phyloP scores from a whole-genome alignment of 768 basidiomycete genomes.

The Russula dissimulans region DNA sequence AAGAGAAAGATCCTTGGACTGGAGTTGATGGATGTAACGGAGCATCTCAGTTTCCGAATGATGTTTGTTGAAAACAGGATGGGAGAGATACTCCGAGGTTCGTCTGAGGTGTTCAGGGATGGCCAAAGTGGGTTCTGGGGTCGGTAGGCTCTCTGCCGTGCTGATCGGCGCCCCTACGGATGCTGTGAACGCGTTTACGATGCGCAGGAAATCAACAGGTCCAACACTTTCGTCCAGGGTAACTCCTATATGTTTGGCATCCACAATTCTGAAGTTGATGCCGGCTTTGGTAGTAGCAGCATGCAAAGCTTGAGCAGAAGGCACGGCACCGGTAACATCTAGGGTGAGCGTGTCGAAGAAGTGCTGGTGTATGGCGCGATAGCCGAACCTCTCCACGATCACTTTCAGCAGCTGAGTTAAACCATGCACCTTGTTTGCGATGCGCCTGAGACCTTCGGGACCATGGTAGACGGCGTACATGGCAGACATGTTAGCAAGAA shows the following conservation, averaged over 20 bases:
- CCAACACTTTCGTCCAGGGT: constrained; percentile 89
- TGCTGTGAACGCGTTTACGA: constrained; percentile 75
- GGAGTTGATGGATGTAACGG: constrained; percentile 89
- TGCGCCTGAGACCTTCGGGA: constrained; percentile 71
- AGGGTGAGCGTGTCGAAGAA: constrained; percentile 93
- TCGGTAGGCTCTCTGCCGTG: constrained; percentile 35
- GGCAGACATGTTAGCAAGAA: constrained; percentile 98
- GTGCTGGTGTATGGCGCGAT: constrained; percentile 52
- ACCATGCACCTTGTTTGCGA: constrained; percentile 85
- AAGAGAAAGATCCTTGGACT: constrained; percentile 89
- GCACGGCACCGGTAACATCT: constrained; percentile 52
- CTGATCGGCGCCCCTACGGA: constrained; percentile 45
- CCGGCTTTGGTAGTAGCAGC: constrained; percentile 47
- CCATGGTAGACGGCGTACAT: constrained; percentile 99
- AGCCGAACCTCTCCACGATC: constrained; percentile 64
- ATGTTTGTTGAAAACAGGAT: constrained; percentile 92
- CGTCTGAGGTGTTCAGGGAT: constrained; percentile 52
- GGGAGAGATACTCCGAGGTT: constrained; percentile 63
- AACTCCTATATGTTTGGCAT: constrained; percentile 69
- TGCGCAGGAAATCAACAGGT: constrained; percentile 58
- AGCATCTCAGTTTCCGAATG: constrained; percentile 99
- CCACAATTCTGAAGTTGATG: constrained; percentile 80
- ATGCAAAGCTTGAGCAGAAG: constrained; percentile 57
- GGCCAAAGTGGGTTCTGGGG: constrained; percentile 32
- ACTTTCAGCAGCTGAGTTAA: constrained; percentile 70